phyloP scores from a whole-genome alignment of 1,284 basidiomycete species.

The Ceratobasidium theobromae region DNA sequence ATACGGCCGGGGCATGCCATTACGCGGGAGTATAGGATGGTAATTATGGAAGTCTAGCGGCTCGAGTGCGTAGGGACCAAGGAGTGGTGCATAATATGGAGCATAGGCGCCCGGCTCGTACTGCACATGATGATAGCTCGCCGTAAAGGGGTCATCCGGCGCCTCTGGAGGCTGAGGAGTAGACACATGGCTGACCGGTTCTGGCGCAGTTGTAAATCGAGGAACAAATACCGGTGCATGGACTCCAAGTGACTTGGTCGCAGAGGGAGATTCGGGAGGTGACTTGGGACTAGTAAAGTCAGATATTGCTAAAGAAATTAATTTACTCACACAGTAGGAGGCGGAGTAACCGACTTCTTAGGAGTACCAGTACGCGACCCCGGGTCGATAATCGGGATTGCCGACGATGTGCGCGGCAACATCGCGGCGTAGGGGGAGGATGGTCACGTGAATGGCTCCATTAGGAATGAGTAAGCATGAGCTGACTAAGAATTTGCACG shows the following conservation, averaged over 20 bases:
- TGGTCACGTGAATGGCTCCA: conserved; percentile 33
- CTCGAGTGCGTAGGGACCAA: neutral
- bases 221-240: conserved; percentile 24
- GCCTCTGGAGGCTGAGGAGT: conserved; percentile 33
- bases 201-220: neutral
- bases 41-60: conserved; percentile 26
- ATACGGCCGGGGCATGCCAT: conserved; percentile 40
- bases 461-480: conserved; percentile 1
- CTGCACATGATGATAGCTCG: conserved; percentile 9
- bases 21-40: neutral
- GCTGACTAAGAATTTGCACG: too few species aligned
- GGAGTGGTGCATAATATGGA: conserved; percentile 21
- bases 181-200: conserved; percentile 35
- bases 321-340: conserved; percentile 1
- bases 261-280: conserved; percentile 11
- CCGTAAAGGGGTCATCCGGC: conserved; percentile 6
- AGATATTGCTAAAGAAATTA: neutral
- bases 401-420: conserved; percentile 29
- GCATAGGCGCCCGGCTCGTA: conserved; percentile 20
- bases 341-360: neutral
- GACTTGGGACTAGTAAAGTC: conserved; percentile 5
- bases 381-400: conserved; percentile 18
- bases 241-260: conserved; percentile 16
- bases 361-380: conserved; percentile 15
- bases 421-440: conserved; percentile 47